These are phyloP conservation scores for Holtermanniella nyarrowii DNA, from an alignment of 768 basidiomycete genomes.

Conservation along the genomic window DNA sequence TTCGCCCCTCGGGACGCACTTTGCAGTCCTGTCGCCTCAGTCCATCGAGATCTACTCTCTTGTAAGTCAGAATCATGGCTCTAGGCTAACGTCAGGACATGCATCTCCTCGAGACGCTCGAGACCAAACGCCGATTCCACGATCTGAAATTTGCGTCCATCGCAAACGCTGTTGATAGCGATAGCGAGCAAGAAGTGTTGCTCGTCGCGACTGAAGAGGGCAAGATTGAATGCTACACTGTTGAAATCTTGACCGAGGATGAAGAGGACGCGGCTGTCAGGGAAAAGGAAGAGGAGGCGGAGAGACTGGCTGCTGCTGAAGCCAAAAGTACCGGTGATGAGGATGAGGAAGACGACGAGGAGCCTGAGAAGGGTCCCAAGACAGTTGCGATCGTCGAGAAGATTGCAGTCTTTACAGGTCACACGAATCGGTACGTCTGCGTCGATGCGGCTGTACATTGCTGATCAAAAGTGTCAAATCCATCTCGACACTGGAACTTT, in stretches of 20 bases:
- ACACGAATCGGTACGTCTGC: slow-evolving; percentile 64
- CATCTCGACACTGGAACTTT: slow-evolving; percentile 21
- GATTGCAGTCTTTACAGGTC: slow-evolving; percentile 61
- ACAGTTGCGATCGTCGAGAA: slow-evolving; percentile 13
- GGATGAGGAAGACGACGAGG: slow-evolving; percentile 19
- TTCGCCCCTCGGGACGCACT: slow-evolving; percentile 64
- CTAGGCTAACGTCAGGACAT: slow-evolving; percentile 54
- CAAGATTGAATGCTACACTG: slow-evolving; percentile 57
- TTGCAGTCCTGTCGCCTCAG: slow-evolving; percentile 66
- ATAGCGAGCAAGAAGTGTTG: slow-evolving; percentile 47
- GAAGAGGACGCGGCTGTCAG: not conserved
- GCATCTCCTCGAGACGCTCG: slow-evolving; percentile 60
- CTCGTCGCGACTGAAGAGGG: slow-evolving; percentile 85
- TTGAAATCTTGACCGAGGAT: slow-evolving; percentile 44
- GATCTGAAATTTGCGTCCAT: slow-evolving; percentile 65
- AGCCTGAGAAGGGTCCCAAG: slow-evolving; percentile 13
- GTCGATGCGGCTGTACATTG: no score
- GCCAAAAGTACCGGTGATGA: slow-evolving; percentile 40
- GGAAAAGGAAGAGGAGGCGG: no score
- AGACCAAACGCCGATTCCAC: slow-evolving; percentile 73
- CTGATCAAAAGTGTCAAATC: slow-evolving; percentile 29
- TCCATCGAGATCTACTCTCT: slow-evolving; percentile 75
- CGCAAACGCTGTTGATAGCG: slow-evolving; percentile 45
- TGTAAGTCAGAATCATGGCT: slow-evolving; percentile 43
- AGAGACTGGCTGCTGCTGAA: no score